Base-by-base conservation (phyloP, 495 filamentous ascomycete genomes). In the Jackrogersella minutella region DNA sequence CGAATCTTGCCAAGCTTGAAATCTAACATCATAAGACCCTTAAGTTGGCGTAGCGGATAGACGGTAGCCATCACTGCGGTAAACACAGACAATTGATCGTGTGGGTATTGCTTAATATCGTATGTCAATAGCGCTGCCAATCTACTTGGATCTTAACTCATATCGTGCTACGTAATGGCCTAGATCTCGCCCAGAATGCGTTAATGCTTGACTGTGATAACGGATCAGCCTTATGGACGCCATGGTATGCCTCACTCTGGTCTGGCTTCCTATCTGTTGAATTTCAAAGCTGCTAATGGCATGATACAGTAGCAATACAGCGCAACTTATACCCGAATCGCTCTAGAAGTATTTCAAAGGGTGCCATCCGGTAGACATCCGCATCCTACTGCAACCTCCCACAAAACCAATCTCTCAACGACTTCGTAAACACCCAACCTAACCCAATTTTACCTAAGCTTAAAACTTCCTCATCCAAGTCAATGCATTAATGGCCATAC, bases 181-280 rank as follows among this genome's bases (percentile, higher is more conserved):
- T 8, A 33, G 17, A 44, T 33, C 11, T 24, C 17, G 28, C 30
- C 7, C 41, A 49, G 41, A 26, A 24, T 19, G 8, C 16, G 19
- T 17, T 3, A 34, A 34, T 3, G 17, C 36, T 43, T 21, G 26
- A 43, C n/a, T 5, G 9, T n/a, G 34, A 50, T 52, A 52, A 13
- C 30, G 41, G 26, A 47, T 65, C 55, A 66, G 62, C 62, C 62
- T 66, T 66, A 66, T 22, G 37, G 31, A 8, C 17, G 17, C 14
- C 26, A 47, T 53, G 16, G 46, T 31, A 28, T n/a, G n/a, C n/a
- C n/a, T n/a, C n/a, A n/a, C n/a, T n/a, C n/a, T n/a, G n/a, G n/a
- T n/a, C n/a, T n/a, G n/a, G n/a, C n/a, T n/a, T n/a, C n/a, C n/a
- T n/a, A n/a, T n/a, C n/a, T n/a, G n/a, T n/a, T n/a, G n/a, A n/a